Evolutionary conservation across 495 filamentous ascomycete genomes (phyloP), one percentile per base, ranked within the genome.

Genomic region (Oidiodendron maius): DNA sequence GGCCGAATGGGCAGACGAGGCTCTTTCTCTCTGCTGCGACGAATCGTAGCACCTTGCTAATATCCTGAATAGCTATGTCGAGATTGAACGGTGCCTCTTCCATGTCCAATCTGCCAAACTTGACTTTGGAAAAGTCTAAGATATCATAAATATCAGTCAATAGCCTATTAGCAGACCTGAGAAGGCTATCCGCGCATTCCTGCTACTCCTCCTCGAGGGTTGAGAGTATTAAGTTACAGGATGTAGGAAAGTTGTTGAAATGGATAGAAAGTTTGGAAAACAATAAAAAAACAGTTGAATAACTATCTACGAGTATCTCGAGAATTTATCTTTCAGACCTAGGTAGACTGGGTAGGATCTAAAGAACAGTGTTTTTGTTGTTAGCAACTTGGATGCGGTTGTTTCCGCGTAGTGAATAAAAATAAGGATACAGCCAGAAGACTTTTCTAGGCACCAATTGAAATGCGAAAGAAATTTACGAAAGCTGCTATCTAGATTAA

Each of bases 131-230:
- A 53, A 91, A 84, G 60, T 94, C 89, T 2, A 95, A 69, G 30
- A 93, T 91, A 54, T 95, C 88, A 49, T 95, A 94, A 63, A 95
- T 93, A 18, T 94, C 83, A 3, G 85, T 86, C 16, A 96, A 65
- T n/a, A 96, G 66, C 2, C 83, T 77, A 44, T 89, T 89, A 0
- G 82, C 88, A 0, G 87, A 93, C 16, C 86, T 76, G 53, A 89
- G 80, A 23, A 95, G 83, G 51, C 88, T 89, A 35, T 86, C 81
- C 0, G 84, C 79, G 45, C 78, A 87, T 32, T 93, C 87, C 18
- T 71, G 69, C 57, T 91, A 86, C 40, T 90, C 83, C 2, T 74
- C 65, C 28, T 74, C 70, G 21, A 95, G 64, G 5, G 35, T 37
- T 5, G 35, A 37, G 35, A 37, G 35, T 15, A 37, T 37, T 15